Percentiles rank a stretch among this genome's conserved stretches.
These are phyloP conservation scores for Diaporthe vaccinii DNA, from an alignment of 2,329 filamentous ascomycete genomes.

Conservation along the genomic window DNA sequence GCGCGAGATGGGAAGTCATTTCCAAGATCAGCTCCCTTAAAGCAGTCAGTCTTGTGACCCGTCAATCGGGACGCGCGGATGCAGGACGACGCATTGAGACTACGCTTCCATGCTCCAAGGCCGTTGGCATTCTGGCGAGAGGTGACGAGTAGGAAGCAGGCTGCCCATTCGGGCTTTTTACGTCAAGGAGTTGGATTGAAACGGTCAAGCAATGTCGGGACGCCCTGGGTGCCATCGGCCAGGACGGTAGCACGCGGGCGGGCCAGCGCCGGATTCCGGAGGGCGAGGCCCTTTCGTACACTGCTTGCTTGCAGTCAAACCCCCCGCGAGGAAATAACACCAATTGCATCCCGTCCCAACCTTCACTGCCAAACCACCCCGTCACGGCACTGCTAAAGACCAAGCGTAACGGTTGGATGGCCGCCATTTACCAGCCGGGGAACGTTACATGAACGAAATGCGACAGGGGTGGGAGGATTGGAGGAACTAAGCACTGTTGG, in stretches of 20 bases:
- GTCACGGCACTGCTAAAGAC: background rate
- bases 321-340: background rate
- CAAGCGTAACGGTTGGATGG: background rate
- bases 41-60: background rate
- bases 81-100: background rate
- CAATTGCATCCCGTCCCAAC: background rate
- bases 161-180: too few relatives aligned
- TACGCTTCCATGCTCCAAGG: background rate
- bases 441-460: conserved; percentile 23
- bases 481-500: conserved; percentile 5
- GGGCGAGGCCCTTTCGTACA: background rate
- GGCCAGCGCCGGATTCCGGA: background rate
- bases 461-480: background rate
- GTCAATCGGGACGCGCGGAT: background rate
- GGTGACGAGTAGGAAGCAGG: background rate
- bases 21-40: background rate
- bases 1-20: background rate
- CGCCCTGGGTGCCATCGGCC: too few relatives aligned
- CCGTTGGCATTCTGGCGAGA: background rate
- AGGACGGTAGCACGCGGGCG: background rate
- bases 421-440: background rate
- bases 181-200: too few relatives aligned
- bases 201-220: too few relatives aligned
- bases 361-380: background rate
- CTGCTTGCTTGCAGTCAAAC: background rate